Conservation (phyloP, 306 rosid species). For the Pterocarpus santalinus region DNA sequence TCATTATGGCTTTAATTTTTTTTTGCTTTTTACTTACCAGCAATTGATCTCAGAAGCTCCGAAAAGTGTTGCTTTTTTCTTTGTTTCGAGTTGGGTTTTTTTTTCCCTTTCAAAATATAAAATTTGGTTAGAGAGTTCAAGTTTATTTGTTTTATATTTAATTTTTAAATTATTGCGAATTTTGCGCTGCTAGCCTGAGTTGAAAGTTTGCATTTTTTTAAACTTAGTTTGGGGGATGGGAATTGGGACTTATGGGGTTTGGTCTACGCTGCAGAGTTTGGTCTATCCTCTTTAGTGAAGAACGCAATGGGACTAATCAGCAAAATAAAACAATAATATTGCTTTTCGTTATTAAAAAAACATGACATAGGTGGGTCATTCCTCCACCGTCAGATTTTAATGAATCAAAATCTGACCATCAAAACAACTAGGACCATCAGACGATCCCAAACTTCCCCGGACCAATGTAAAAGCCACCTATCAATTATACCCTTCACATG, state of each 20-base stretch:
- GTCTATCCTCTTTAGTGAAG: too few relatives aligned
- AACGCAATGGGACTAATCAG: too few relatives aligned
- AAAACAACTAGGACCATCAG: too few relatives aligned
- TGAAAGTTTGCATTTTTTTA: slow-evolving; percentile 29
- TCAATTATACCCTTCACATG: too few relatives aligned
- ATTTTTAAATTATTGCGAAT: not conserved
- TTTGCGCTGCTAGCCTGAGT: slow-evolving; percentile 27
- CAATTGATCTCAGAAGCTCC: slow-evolving; percentile 59
- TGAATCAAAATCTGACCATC: too few relatives aligned
- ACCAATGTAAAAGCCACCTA: too few relatives aligned
- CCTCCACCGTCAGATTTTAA: too few relatives aligned
- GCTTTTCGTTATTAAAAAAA: too few relatives aligned
- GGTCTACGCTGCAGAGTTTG: not conserved
- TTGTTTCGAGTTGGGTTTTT: not conserved
- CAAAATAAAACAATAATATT: too few relatives aligned
- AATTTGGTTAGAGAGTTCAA: not conserved
- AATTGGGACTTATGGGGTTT: not conserved
- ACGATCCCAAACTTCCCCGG: too few relatives aligned
- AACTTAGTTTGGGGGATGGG: not conserved
- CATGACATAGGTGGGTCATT: too few relatives aligned
- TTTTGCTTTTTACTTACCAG: not conserved
- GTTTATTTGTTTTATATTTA: not conserved
- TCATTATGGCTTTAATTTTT: slow-evolving; percentile 1
- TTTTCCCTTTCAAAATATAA: not conserved
- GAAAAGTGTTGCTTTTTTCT: not conserved